These are phyloP conservation scores for Chondrostereum purpureum DNA, from an alignment of 1,284 basidiomycete genomes.

Conservation along the genomic window DNA sequence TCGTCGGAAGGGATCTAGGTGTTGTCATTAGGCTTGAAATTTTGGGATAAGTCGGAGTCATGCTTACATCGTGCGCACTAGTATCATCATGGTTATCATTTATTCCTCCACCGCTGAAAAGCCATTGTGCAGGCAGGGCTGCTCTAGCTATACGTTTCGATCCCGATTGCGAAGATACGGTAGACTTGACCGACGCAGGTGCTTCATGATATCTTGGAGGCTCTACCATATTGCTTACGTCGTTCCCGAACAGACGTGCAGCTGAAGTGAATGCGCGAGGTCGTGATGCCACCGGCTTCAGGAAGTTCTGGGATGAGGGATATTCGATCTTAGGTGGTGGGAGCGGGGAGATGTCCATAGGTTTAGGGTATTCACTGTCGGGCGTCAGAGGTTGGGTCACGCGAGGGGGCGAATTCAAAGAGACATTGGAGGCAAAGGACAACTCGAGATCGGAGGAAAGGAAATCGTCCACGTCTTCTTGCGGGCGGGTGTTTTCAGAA, in stretches of 20 bases:
- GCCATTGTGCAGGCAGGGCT: conserved; percentile 60
- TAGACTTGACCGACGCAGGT: conserved; percentile 20
- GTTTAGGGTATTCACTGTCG: conserved; percentile 41
- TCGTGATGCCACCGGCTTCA: conserved; percentile 20
- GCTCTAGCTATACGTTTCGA: conserved; percentile 51
- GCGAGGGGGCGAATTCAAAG: conserved; percentile 61
- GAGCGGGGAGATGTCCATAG: conserved; percentile 77
- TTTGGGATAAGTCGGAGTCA: too few relatives aligned
- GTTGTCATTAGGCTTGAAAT: too few relatives aligned
- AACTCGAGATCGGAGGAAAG: conserved; percentile 67
- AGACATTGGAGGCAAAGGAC: conserved; percentile 76
- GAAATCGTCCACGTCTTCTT: conserved; percentile 57
- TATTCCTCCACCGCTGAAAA: conserved; percentile 31
- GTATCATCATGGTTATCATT: too few relatives aligned
- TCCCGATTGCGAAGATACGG: conserved; percentile 30
- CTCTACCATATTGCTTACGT: conserved; percentile 50
- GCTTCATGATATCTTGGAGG: conserved; percentile 10
- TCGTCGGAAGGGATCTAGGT: too few relatives aligned
- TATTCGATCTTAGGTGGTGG: conserved; percentile 29
- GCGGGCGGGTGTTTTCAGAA: conserved; percentile 19
- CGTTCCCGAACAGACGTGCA: conserved; percentile 62
- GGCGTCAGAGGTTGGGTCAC: conserved; percentile 36
- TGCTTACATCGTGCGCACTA: too few relatives aligned
- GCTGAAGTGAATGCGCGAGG: conserved; percentile 56
- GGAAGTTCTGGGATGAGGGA: conserved; percentile 18